Evolutionary conservation across 2,329 filamentous ascomycete genomes (phyloP).

Genomic region (Stagonosporopsis chrysanthemi): DNA sequence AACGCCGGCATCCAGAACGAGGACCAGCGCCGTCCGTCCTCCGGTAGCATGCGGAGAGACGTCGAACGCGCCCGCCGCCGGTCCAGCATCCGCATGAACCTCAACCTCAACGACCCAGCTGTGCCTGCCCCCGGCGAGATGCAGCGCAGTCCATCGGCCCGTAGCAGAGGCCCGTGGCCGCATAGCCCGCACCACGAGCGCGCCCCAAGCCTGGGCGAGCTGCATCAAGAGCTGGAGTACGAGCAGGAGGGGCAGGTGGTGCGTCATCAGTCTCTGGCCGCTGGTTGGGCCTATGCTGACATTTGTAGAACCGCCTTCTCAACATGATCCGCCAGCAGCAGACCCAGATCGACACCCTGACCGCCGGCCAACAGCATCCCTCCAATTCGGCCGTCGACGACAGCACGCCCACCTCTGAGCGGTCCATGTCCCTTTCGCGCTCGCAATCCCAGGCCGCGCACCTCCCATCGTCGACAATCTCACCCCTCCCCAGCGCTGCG

Average conservation of each 20-base stretch:
- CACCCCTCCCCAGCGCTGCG: slow-evolving; percentile 42
- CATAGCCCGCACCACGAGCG: slow-evolving; percentile 63
- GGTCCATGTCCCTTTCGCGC: slow-evolving; percentile 54
- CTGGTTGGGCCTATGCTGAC: neutral
- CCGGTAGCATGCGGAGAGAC: slow-evolving; percentile 58
- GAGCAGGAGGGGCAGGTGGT: slow-evolving; percentile 82
- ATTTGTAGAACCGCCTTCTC: slow-evolving; percentile 72
- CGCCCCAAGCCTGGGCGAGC: slow-evolving; percentile 75
- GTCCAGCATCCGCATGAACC: slow-evolving; percentile 74
- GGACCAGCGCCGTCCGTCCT: slow-evolving; percentile 52
- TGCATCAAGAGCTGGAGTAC: slow-evolving; percentile 80
- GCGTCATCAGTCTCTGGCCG: slow-evolving; percentile 37
- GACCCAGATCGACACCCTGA: slow-evolving; percentile 69
- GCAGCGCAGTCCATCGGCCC: slow-evolving; percentile 55
- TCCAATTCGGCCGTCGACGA: slow-evolving; percentile 60
- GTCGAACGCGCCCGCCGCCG: slow-evolving; percentile 64
- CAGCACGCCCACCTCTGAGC: slow-evolving; percentile 57
- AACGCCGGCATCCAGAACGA: slow-evolving; percentile 78
- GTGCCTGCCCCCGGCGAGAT: slow-evolving; percentile 75
- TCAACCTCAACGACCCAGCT: slow-evolving; percentile 75
- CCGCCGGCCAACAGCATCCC: slow-evolving; percentile 53
- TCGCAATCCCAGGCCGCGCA: slow-evolving; percentile 29
- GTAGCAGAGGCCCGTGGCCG: slow-evolving; percentile 35
- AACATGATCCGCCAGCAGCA: slow-evolving; percentile 80
- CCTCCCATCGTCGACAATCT: slow-evolving; percentile 42